These are phyloP conservation scores for Geranomyces michiganensis DNA, from an alignment of 192 early-diverging fungal species.

Conservation along the genomic window DNA sequence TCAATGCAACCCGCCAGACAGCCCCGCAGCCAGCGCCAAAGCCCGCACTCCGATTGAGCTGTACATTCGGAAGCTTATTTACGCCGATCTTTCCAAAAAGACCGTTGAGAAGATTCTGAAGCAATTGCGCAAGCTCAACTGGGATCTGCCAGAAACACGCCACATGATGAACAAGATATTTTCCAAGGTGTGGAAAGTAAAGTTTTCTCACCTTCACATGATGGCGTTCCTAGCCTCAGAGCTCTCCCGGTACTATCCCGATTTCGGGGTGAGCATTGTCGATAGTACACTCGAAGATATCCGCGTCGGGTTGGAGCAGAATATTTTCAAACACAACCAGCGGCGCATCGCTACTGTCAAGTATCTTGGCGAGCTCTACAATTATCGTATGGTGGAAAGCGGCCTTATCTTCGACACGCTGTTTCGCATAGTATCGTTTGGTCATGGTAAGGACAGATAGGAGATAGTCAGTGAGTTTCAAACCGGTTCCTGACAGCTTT, in stretches of 20 bases:
- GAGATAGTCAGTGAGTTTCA: no score
- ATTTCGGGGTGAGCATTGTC: slow-evolving; percentile 86
- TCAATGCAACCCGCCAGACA: slow-evolving; percentile 83
- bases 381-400: slow-evolving; percentile 83
- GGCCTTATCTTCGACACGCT: slow-evolving; percentile 81
- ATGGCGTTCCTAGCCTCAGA: slow-evolving; percentile 80
- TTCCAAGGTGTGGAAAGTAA: slow-evolving; percentile 91
- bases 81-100: slow-evolving; percentile 76
- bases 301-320: slow-evolving; percentile 85
- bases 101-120: slow-evolving; percentile 68
- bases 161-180: slow-evolving; percentile 76
- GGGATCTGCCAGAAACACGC: slow-evolving; percentile 65
- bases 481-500: background rate
- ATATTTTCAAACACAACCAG: slow-evolving; percentile 93
- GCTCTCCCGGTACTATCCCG: slow-evolving; percentile 78
- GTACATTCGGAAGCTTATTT: slow-evolving; percentile 88
- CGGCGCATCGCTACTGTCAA: slow-evolving; percentile 76
- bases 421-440: slow-evolving; percentile 79
- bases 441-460: slow-evolving; percentile 67
- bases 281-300: slow-evolving; percentile 86
- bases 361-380: slow-evolving; percentile 92
- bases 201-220: slow-evolving; percentile 81
- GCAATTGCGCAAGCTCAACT: slow-evolving; percentile 82
- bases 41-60: slow-evolving; percentile 79
- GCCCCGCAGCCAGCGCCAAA: slow-evolving; percentile 63